Percentiles rank a stretch among this genome's conserved stretches.
phyloP scores from a whole-genome alignment of 345 rosid genomes.

The Sisymbrium irio region DNA sequence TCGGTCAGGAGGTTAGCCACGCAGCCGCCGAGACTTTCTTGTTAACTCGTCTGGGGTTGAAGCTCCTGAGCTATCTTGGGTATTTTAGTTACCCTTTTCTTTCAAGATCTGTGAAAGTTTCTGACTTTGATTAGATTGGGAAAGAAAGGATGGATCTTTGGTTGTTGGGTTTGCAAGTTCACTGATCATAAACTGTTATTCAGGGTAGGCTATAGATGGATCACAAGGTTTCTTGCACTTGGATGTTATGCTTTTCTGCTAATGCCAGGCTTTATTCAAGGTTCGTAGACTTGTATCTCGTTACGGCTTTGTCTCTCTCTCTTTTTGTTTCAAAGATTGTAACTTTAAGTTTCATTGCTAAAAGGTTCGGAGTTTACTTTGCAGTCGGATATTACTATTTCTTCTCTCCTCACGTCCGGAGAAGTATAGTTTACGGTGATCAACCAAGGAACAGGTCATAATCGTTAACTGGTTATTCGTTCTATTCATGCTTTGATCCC shows the following conservation, averaged over 20 bases:
- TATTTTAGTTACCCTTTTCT: slow-evolving; percentile 18
- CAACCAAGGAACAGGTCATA: slow-evolving; percentile 90
- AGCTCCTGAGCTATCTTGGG: slow-evolving; percentile 76
- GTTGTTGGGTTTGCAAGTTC: slow-evolving; percentile 7
- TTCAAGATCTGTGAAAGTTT: background rate
- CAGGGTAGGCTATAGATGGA: slow-evolving; percentile 99
- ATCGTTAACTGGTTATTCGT: background rate
- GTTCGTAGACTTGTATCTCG: slow-evolving; percentile 35
- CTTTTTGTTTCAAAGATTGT: background rate
- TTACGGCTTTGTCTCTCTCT: background rate
- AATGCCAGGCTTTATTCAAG: slow-evolving; percentile 95
- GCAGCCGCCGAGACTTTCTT: slow-evolving; percentile 66
- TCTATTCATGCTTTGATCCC: background rate
- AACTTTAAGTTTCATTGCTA: slow-evolving; percentile 20
- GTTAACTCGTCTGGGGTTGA: slow-evolving; percentile 60
- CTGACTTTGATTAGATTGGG: background rate
- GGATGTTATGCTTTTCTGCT: slow-evolving; percentile 80
- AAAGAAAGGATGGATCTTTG: background rate
- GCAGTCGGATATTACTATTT: slow-evolving; percentile 95
- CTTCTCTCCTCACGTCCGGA: slow-evolving; percentile 68
- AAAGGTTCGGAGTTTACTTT: slow-evolving; percentile 33
- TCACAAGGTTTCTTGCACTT: slow-evolving; percentile 84
- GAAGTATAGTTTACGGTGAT: slow-evolving; percentile 86
- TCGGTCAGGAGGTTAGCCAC: slow-evolving; percentile 51
- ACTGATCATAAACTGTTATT: slow-evolving; percentile 47